These are phyloP conservation scores for Arachis stenosperma DNA, from an alignment of 306 rosid species.

Conservation along the genomic window DNA sequence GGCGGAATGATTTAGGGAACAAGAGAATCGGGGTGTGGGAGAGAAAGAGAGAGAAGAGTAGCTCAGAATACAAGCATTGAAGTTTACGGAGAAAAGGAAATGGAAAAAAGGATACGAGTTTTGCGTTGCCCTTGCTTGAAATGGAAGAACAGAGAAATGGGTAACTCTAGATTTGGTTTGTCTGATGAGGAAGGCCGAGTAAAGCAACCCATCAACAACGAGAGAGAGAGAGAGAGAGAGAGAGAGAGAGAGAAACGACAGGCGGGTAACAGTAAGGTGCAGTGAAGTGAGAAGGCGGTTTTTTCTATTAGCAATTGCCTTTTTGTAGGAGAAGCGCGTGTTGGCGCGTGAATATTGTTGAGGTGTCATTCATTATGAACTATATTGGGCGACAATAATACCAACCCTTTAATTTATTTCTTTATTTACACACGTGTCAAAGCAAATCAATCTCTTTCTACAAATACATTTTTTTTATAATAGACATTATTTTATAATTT, in stretches of 20 bases:
- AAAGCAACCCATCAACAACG: conserved; percentile 11
- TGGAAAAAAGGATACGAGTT: not conserved
- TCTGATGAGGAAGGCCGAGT: conserved; percentile 44
- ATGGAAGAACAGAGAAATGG: conserved; percentile 52
- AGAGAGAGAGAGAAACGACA: conserved; percentile 55
- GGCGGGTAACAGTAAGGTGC: conserved; percentile 32
- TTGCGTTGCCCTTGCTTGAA: conserved; percentile 27
- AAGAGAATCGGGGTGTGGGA: conserved; percentile 8
- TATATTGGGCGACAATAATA: not conserved
- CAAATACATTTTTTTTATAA: too few relatives aligned
- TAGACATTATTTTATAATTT: too few relatives aligned
- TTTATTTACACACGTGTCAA: not conserved
- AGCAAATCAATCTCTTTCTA: too few relatives aligned
- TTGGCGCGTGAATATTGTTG: conserved; percentile 27
- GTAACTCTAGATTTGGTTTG: conserved; percentile 55
- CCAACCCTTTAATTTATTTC: not conserved
- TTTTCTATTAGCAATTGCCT: conserved; percentile 33
- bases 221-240: conserved; percentile 33
- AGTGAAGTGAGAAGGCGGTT: conserved; percentile 46
- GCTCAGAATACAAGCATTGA: conserved; percentile 1
- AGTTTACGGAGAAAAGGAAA: conserved; percentile 22
- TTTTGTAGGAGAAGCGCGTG: conserved; percentile 25
- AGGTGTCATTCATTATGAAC: not conserved
- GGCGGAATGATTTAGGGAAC: not conserved
- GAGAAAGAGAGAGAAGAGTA: too few relatives aligned